These are phyloP conservation scores for Chaetomiaceae sp. DNA, from an alignment of 2,329 filamentous ascomycete genomes.

Conservation along the genomic window DNA sequence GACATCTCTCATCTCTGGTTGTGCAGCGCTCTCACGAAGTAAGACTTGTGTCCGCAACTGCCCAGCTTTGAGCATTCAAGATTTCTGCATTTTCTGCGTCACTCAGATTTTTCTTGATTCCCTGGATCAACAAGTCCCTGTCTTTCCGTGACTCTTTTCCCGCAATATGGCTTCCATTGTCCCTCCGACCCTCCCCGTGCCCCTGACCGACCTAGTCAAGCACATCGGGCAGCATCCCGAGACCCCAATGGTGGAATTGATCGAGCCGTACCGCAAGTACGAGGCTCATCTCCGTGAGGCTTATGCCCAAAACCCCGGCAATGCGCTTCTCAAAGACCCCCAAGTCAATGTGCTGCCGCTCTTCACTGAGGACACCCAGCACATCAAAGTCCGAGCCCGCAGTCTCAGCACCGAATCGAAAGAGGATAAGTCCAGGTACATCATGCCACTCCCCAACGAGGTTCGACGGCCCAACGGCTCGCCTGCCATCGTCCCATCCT, in stretches of 20 bases:
- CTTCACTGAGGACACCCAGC: constrained; percentile 50
- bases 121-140: too few relatives aligned
- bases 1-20: too few relatives aligned
- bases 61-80: too few relatives aligned
- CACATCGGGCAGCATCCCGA: constrained; percentile 52
- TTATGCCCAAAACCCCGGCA: constrained; percentile 61
- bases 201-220: constrained; percentile 39
- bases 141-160: background rate
- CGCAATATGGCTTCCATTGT: constrained; percentile 32
- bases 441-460: constrained; percentile 59
- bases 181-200: constrained; percentile 42
- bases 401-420: constrained; percentile 51
- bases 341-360: constrained; percentile 60
- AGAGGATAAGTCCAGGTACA: constrained; percentile 57
- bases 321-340: constrained; percentile 50
- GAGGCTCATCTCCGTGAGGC: constrained; percentile 60
- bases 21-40: too few relatives aligned
- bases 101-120: background rate
- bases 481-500: constrained; percentile 58
- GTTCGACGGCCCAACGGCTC: constrained; percentile 57
- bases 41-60: too few relatives aligned
- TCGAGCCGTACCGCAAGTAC: constrained; percentile 61
- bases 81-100: background rate
- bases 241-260: constrained; percentile 49
- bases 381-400: constrained; percentile 58